Conservation (phyloP, 352 stramenopile genomes). For the Phytophthora niederhauseri region DNA sequence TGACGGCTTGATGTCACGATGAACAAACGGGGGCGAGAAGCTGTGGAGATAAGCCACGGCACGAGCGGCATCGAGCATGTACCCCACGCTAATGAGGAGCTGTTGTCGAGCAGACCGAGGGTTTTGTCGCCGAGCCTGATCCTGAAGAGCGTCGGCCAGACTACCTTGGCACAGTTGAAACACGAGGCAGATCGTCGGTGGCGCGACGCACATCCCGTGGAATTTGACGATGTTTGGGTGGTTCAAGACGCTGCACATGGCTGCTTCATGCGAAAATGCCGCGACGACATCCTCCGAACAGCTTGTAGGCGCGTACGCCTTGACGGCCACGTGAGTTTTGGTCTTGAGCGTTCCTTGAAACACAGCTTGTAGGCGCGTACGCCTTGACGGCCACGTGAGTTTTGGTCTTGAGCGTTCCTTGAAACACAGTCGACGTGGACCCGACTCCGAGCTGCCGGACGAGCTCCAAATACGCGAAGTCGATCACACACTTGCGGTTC, state of each 20-base stretch:
- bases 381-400: constrained; percentile 52
- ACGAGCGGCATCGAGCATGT: constrained; percentile 54
- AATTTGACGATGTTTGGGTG: constrained; percentile 56
- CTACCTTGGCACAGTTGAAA: constrained; percentile 45
- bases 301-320: constrained; percentile 44
- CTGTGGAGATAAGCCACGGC: constrained; percentile 58
- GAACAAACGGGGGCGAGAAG: constrained; percentile 50
- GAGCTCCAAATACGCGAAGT: constrained; percentile 60
- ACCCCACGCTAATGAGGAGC: constrained; percentile 42
- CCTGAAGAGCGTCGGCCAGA: constrained; percentile 29
- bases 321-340: constrained; percentile 50
- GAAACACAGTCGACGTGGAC: constrained; percentile 35
- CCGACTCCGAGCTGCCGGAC: constrained; percentile 38
- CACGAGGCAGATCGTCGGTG: constrained; percentile 51
- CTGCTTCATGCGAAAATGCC: constrained; percentile 50
- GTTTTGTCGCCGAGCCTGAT: constrained; percentile 28
- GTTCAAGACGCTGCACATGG: constrained; percentile 38
- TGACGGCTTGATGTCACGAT: constrained; percentile 51
- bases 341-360: constrained; percentile 45
- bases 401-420: constrained; percentile 44
- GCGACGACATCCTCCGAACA: constrained; percentile 42
- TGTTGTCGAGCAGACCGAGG: constrained; percentile 30
- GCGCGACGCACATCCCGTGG: constrained; percentile 46
- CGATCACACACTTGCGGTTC: constrained; percentile 58
- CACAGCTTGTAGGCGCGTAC: constrained; percentile 36